These are phyloP conservation scores for Crataegus laevigata DNA, from an alignment of 306 rosid genomes.

Conservation along the genomic window DNA sequence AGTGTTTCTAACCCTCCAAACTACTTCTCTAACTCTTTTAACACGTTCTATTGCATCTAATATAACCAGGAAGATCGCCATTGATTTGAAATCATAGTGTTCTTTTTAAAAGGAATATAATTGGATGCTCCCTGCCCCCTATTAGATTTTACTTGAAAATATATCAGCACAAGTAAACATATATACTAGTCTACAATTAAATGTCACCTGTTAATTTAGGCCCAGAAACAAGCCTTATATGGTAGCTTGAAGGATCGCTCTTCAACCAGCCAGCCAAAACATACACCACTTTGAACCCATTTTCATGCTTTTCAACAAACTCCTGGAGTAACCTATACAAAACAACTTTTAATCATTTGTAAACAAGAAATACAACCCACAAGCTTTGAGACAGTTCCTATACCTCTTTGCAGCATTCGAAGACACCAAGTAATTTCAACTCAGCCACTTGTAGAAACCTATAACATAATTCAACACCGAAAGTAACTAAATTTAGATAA, in stretches of 20 bases:
- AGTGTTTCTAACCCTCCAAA: neutral
- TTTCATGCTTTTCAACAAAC: conserved; percentile 61
- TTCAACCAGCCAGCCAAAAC: conserved; percentile 86
- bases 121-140: neutral
- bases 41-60: neutral
- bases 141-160: neutral
- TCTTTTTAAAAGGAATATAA: neutral
- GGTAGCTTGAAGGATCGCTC: conserved; percentile 48
- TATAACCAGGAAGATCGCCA: neutral
- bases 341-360: conserved; percentile 18
- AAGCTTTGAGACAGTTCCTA: neutral
- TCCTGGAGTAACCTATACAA: conserved; percentile 68
- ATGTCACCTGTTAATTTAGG: conserved; percentile 59
- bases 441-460: conserved; percentile 97
- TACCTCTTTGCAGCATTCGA: conserved; percentile 81
- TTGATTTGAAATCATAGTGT: neutral
- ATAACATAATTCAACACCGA: neutral
- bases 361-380: neutral
- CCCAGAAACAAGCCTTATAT: conserved; percentile 66
- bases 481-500: neutral
- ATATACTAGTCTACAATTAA: neutral
- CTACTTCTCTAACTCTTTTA: neutral
- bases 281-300: conserved; percentile 71
- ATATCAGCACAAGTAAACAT: neutral
- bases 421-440: conserved; percentile 82